Percentiles rank a stretch among this genome's conserved stretches.
These are phyloP conservation scores for Arthrobotrys sphaeroides DNA, from an alignment of 2,329 filamentous ascomycete species.

Conservation along the genomic window DNA sequence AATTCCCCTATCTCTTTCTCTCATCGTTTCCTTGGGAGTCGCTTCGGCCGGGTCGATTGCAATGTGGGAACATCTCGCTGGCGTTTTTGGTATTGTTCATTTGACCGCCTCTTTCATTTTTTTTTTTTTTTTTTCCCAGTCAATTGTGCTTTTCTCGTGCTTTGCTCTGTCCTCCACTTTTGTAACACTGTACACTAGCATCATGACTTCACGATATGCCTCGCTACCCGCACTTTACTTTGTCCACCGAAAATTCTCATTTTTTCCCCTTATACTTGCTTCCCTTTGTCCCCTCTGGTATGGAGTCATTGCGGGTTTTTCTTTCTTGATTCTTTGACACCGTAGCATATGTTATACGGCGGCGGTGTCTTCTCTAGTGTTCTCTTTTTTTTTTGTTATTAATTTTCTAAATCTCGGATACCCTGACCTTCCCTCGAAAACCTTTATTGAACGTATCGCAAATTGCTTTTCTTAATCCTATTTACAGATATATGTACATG, in stretches of 20 bases:
- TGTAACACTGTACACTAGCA: constrained; percentile 47
- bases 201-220: constrained; percentile 48
- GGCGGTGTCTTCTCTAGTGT: constrained; percentile 13
- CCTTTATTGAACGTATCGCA: constrained; percentile 12
- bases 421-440: constrained; percentile 37
- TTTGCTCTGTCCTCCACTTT: constrained; percentile 7
- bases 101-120: too few species aligned
- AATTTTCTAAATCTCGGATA: constrained; percentile 40
- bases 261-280: constrained; percentile 24
- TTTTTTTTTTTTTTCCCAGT: constrained; percentile 1
- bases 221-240: constrained; percentile 22
- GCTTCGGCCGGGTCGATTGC: constrained; percentile 54
- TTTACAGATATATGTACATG: constrained; percentile 49
- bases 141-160: neutral
- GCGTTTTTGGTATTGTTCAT: constrained; percentile 41
- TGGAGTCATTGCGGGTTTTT: constrained; percentile 47
- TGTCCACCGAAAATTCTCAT: constrained; percentile 16
- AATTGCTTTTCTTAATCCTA: constrained; percentile 20
- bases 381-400: constrained; percentile 21
- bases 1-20: constrained; percentile 31
- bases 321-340: constrained; percentile 8
- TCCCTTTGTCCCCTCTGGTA: constrained; percentile 54
- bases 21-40: constrained; percentile 50
- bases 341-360: neutral
- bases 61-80: constrained; percentile 53